Conservation (phyloP, 2,329 filamentous ascomycete genomes). For the Penicillium crustosum region DNA sequence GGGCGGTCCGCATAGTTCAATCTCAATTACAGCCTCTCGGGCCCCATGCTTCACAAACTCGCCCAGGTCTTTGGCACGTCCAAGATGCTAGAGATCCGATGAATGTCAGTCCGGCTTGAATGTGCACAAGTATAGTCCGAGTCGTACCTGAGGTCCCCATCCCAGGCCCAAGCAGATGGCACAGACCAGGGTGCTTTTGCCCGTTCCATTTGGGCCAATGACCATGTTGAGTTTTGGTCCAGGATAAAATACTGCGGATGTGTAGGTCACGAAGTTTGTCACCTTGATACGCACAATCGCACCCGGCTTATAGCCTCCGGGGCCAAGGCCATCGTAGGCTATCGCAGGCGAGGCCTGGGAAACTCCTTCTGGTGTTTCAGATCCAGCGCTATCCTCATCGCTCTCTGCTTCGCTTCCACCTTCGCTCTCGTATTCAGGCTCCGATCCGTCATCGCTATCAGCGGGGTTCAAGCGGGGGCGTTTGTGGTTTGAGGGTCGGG, state of each 20-base stretch:
- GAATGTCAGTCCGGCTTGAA: not conserved
- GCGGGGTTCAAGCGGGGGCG: constrained; percentile 31
- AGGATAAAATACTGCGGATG: constrained; percentile 82
- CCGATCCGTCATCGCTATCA: constrained; percentile 21
- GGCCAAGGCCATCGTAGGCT: constrained; percentile 13
- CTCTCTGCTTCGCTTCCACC: not conserved
- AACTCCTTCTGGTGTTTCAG: not conserved
- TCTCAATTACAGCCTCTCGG: constrained; percentile 76
- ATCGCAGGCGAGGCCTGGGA: constrained; percentile 5
- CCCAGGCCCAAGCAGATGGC: constrained; percentile 92
- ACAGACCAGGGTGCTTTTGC: constrained; percentile 95
- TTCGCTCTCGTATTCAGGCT: constrained; percentile 4
- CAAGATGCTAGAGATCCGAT: constrained; percentile 60
- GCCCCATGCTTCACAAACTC: constrained; percentile 94
- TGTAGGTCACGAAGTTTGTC: constrained; percentile 92
- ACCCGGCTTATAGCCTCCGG: constrained; percentile 57
- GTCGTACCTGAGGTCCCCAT: constrained; percentile 64
- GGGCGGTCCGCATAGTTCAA: constrained; percentile 74
- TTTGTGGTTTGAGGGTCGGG: constrained; percentile 33
- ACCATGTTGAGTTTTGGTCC: constrained; percentile 97
- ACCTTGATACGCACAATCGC: constrained; percentile 86
- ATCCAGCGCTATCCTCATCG: constrained; percentile 7
- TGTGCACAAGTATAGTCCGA: not conserved
- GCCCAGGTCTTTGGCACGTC: constrained; percentile 77
- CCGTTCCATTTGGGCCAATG: constrained; percentile 97